Evolutionary conservation across 2,329 filamentous ascomycete genomes (phyloP).

Genomic region (Aspergillus sp.): DNA sequence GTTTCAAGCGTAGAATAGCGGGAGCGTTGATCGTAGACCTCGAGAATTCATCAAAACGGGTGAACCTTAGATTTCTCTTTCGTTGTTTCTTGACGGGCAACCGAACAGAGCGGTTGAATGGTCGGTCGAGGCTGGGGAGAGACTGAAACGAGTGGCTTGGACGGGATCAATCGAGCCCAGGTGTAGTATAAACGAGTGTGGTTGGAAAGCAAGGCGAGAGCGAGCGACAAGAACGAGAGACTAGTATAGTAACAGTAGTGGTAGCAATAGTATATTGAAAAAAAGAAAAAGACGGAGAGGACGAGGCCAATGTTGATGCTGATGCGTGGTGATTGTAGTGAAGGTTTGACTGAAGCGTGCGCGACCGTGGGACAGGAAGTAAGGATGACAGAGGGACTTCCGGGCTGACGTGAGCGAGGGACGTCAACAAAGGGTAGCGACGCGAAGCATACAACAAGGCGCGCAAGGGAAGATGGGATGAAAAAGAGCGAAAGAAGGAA

Average conservation of each 20-base stretch:
- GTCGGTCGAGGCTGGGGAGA: background rate
- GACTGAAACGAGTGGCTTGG: slow-evolving; percentile 17
- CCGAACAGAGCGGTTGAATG: no score
- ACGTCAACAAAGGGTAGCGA: background rate
- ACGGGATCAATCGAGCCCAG: background rate
- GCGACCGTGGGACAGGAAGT: background rate
- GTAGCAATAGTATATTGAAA: no score
- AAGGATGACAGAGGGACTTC: background rate
- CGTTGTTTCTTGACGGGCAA: no score
- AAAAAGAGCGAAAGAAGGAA: slow-evolving; percentile 2
- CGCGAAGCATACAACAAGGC: background rate
- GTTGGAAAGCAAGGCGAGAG: slow-evolving; percentile 13
- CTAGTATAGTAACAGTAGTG: no score
- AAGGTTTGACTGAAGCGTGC: background rate
- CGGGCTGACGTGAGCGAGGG: background rate
- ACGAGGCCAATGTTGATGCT: background rate
- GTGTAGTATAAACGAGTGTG: slow-evolving; percentile 18
- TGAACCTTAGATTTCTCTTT: background rate
- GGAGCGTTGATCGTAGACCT: slow-evolving; percentile 5
- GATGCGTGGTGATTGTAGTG: background rate
- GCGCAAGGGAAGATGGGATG: background rate
- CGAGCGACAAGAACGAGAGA: slow-evolving; percentile 14
- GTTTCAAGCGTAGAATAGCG: slow-evolving; percentile 3
- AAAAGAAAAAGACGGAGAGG: background rate
- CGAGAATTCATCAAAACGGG: slow-evolving; percentile 6